A percentile compares a stretch with the other conserved stretches of the same genome.
phyloP scores from a whole-genome alignment of 805 yeast species.

The Kazachstania psychrophila region DNA sequence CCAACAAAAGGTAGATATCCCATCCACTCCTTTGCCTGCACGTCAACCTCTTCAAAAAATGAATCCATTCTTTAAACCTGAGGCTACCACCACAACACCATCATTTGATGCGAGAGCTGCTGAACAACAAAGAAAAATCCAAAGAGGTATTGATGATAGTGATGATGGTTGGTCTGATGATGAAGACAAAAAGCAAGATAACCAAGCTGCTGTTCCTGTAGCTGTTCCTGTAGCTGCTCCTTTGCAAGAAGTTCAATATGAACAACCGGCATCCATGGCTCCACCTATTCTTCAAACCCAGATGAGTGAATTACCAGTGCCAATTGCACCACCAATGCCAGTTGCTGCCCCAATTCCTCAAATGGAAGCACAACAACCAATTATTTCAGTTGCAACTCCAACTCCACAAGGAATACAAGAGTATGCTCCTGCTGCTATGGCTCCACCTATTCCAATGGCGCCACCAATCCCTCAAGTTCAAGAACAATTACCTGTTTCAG shows the following conservation, averaged over 20 bases:
- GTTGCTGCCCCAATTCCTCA: slow-evolving; percentile 9
- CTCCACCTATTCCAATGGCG: slow-evolving; percentile 8
- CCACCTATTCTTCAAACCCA: slow-evolving; percentile 34
- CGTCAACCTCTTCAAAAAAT: neutral
- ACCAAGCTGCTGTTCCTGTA: slow-evolving; percentile 17
- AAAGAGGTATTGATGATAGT: slow-evolving; percentile 38
- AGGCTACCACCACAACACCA: slow-evolving; percentile 18
- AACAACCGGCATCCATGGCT: slow-evolving; percentile 33
- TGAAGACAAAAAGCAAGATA: slow-evolving; percentile 22
- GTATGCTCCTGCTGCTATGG: slow-evolving; percentile 4
- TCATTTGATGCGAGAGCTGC: slow-evolving; percentile 42
- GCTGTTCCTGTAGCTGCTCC: slow-evolving; percentile 24
- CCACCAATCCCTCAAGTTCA: slow-evolving; percentile 7
- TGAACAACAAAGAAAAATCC: slow-evolving; percentile 64
- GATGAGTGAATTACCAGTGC: slow-evolving; percentile 3
- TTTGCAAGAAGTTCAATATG: neutral
- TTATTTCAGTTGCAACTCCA: slow-evolving; percentile 38
- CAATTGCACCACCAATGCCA: slow-evolving; percentile 7
- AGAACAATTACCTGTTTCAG: neutral
- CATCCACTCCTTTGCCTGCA: neutral
- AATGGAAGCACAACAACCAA: slow-evolving; percentile 8
- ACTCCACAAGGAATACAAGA: slow-evolving; percentile 24
- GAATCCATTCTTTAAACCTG: slow-evolving; percentile 47
- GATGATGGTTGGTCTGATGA: slow-evolving; percentile 32
- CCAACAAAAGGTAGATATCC: neutral